Percentiles rank a stretch among this genome's conserved stretches.
Evolutionary conservation across 1,139 yeast genomes (phyloP).

Genomic region (Schwanniomyces etchellsii): DNA sequence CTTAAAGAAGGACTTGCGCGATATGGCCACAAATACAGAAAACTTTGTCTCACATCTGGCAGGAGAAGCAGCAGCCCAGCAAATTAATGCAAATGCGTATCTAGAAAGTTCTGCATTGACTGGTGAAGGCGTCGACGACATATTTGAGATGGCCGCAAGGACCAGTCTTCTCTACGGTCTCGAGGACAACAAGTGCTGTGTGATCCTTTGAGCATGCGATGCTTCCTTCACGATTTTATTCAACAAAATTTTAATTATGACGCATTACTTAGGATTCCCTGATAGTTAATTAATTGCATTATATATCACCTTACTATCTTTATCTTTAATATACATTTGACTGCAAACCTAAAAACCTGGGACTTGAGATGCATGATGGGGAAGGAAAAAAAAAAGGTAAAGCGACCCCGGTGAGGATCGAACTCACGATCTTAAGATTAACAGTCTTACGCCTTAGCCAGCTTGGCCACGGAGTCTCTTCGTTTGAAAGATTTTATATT

Average conservation of each 20-base stretch:
- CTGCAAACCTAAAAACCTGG: background rate
- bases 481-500: background rate
- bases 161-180: constrained; percentile 46
- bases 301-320: no score
- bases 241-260: background rate
- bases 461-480: constrained; percentile 34
- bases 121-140: constrained; percentile 80
- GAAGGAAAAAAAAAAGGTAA: constrained; percentile 2
- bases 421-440: constrained; percentile 40
- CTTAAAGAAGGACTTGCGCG: constrained; percentile 60
- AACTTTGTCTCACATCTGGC: constrained; percentile 46
- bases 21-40: constrained; percentile 22
- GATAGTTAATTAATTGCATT: no score
- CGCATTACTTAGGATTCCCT: background rate
- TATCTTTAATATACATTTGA: background rate
- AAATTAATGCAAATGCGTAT: constrained; percentile 65
- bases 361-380: no score
- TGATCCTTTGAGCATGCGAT: constrained; percentile 20
- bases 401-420: constrained; percentile 32
- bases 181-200: constrained; percentile 29
- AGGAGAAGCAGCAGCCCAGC: constrained; percentile 56
- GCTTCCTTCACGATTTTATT: no score
- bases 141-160: constrained; percentile 71
- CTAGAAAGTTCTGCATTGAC: constrained; percentile 73
- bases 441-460: constrained; percentile 41